These are phyloP conservation scores for Orbilia ellipsospora DNA, from an alignment of 2,329 filamentous ascomycete species.

Conservation along the genomic window DNA sequence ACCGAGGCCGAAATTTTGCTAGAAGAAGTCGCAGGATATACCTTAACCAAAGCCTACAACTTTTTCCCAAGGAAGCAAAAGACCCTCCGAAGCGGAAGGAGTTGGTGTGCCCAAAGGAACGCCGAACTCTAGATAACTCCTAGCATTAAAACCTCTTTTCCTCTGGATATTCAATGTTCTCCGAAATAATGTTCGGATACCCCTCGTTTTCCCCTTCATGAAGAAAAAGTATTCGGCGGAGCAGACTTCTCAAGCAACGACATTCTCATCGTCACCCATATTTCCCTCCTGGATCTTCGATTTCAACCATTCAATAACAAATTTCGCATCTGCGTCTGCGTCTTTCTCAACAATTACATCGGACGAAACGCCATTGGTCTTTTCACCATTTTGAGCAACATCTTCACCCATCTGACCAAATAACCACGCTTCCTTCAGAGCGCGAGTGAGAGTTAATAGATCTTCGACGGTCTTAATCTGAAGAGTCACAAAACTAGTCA, in stretches of 20 bases:
- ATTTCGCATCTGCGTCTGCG: constrained; percentile 61
- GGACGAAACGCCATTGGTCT: constrained; percentile 64
- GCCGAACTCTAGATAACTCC: too few relatives aligned
- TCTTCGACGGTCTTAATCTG: constrained; percentile 73
- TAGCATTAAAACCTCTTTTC: too few relatives aligned
- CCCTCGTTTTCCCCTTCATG: too few relatives aligned
- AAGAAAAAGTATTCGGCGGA: not conserved
- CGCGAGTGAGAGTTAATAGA: constrained; percentile 70
- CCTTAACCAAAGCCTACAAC: not conserved
- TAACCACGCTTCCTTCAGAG: constrained; percentile 75
- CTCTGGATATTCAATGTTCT: too few relatives aligned
- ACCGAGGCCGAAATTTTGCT: constrained; percentile 12
- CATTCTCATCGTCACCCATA: constrained; percentile 2
- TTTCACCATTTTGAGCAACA: constrained; percentile 22
- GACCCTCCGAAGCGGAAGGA: constrained; percentile 28
- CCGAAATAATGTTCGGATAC: too few relatives aligned
- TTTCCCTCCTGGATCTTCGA: constrained; percentile 40
- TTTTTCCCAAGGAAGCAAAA: not conserved
- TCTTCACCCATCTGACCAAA: constrained; percentile 69
- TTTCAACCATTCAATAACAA: constrained; percentile 48
- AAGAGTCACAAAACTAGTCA: constrained; percentile 26
- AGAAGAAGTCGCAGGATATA: not conserved
- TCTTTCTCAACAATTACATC: constrained; percentile 62
- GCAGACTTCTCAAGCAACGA: too few relatives aligned
- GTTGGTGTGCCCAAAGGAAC: too few relatives aligned